Conservation (phyloP, 768 basidiomycete genomes). For the Calvatia gigantea region DNA sequence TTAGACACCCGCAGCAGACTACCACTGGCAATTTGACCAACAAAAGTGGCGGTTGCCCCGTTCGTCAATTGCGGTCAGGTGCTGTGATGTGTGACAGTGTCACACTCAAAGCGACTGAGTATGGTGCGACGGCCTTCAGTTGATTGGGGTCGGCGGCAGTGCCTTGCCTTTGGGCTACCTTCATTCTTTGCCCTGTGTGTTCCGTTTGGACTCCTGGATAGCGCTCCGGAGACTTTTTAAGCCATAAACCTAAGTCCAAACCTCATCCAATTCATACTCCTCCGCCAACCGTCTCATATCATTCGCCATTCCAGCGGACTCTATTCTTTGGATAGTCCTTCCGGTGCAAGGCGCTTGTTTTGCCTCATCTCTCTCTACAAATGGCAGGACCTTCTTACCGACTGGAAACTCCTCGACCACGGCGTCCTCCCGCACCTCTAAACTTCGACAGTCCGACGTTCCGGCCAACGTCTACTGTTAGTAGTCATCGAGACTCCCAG, state of each 20-base stretch:
- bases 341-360: background rate
- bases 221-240: background rate
- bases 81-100: background rate
- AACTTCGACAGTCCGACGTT: conserved; percentile 45
- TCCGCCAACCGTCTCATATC: background rate
- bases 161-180: conserved; percentile 1
- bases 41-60: too few species aligned
- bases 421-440: conserved; percentile 60
- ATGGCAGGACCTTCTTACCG: conserved; percentile 66
- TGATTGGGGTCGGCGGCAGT: background rate
- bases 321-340: background rate
- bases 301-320: background rate
- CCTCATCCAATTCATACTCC: background rate
- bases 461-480: conserved; percentile 39
- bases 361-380: conserved; percentile 21
- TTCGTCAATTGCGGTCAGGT: conserved; percentile 1
- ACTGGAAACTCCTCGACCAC: conserved; percentile 60
- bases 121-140: background rate
- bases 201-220: background rate
- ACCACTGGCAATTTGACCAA: too few species aligned
- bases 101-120: conserved; percentile 1
- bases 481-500: conserved; percentile 43
- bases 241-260: background rate
- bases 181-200: background rate
- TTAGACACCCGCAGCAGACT: too few species aligned